phyloP scores from a whole-genome alignment of 2,329 filamentous ascomycete genomes.

The Pseudogymnoascus sp. region DNA sequence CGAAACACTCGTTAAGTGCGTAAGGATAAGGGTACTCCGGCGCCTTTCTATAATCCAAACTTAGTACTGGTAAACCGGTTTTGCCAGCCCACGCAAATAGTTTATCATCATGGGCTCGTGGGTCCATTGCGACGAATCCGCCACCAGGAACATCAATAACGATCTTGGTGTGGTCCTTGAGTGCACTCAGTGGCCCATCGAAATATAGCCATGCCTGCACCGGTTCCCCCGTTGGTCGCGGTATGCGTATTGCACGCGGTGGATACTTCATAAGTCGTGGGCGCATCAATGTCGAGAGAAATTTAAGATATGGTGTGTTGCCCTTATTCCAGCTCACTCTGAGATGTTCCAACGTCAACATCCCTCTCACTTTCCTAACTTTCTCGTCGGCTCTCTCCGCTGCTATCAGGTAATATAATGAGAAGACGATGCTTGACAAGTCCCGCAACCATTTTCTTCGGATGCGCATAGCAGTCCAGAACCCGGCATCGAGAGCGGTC shows the following conservation, averaged over 20 bases:
- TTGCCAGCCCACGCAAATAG: conserved; percentile 86
- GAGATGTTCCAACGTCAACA: conserved; percentile 83
- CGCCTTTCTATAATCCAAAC: conserved; percentile 83
- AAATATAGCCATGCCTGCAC: conserved; percentile 89
- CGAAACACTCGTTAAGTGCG: conserved; percentile 79
- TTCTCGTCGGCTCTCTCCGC: conserved; percentile 96
- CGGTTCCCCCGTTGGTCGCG: conserved; percentile 67
- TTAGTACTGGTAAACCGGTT: conserved; percentile 79
- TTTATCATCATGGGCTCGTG: conserved; percentile 90
- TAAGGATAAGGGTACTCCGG: conserved; percentile 81
- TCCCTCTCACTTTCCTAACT: conserved; percentile 79
- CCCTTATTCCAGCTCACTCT: conserved; percentile 94
- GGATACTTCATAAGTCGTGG: conserved; percentile 74
- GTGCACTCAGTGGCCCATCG: conserved; percentile 71
- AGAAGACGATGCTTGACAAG: conserved; percentile 74
- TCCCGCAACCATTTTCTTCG: conserved; percentile 72
- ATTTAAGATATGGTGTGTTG: conserved; percentile 74
- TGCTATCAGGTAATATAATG: conserved; percentile 82
- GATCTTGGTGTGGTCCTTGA: conserved; percentile 68
- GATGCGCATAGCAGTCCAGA: conserved; percentile 97
- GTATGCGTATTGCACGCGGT: conserved; percentile 76
- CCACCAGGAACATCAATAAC: conserved; percentile 88
- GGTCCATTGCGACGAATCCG: conserved; percentile 94
- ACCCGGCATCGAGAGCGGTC: conserved; percentile 89
- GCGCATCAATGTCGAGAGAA: conserved; percentile 63